These are phyloP conservation scores for Vitis cinerea DNA, from an alignment of 164 flowering plant genomes.

Conservation along the genomic window DNA sequence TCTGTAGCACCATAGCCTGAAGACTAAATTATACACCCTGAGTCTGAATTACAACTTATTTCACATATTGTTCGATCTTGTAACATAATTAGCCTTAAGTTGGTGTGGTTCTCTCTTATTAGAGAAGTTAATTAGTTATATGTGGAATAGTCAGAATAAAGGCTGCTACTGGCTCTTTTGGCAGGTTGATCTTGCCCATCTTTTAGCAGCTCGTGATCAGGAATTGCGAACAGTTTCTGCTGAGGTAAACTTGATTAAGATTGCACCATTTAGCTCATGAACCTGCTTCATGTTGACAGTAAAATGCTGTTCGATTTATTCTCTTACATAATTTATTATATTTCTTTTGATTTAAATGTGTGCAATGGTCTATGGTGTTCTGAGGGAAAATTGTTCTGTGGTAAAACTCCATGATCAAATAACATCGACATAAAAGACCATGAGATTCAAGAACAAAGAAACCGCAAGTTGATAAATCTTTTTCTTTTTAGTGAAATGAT, in stretches of 20 bases:
- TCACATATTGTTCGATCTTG: not conserved
- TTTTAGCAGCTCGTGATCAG: conserved; percentile 96
- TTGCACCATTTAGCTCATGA: too few species aligned
- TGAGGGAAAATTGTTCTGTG: too few species aligned
- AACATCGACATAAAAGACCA: too few species aligned
- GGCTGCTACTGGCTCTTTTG: conserved; percentile 14
- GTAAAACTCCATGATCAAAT: too few species aligned
- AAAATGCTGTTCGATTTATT: not conserved
- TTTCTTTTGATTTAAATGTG: too few species aligned
- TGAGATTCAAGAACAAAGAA: too few species aligned
- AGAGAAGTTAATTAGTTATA: not conserved
- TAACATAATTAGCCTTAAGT: not conserved
- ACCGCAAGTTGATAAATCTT: too few species aligned
- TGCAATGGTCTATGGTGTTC: too few species aligned
- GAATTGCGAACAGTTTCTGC: conserved; percentile 92
- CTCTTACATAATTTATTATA: too few species aligned
- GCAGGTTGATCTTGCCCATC: conserved; percentile 98
- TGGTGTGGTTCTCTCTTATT: not conserved
- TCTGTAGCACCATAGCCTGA: not conserved
- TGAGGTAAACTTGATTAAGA: conserved; percentile 60
- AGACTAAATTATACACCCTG: too few species aligned
- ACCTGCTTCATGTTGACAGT: not conserved
- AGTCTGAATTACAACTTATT: too few species aligned
- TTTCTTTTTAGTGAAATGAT: too few species aligned
- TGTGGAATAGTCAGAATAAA: conserved; percentile 1